Percentiles rank a stretch among this genome's conserved stretches.
These are phyloP conservation scores for Chrysochromulina parva DNA, from an alignment of 78 protist species.

Conservation along the genomic window DNA sequence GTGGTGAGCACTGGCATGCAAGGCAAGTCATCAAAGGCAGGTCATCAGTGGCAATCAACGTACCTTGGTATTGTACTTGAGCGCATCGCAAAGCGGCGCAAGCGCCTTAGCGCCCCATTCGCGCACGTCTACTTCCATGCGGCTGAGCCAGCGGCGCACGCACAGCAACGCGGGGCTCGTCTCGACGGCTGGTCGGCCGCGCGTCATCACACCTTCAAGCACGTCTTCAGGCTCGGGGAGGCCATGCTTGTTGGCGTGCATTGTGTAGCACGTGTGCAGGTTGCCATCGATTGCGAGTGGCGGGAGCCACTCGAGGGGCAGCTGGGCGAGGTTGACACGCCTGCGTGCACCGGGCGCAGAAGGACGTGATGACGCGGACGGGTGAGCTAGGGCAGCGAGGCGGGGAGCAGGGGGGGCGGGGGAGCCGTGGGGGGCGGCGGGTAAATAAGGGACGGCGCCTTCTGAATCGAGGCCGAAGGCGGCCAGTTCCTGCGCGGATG, in stretches of 20 bases:
- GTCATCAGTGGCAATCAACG: too few species aligned
- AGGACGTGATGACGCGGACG: too few species aligned
- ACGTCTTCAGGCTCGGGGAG: neutral
- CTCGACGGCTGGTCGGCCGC: neutral
- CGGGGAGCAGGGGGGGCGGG: too few species aligned
- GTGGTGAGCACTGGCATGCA: too few species aligned
- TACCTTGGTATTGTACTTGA: neutral
- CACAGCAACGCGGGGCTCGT: neutral
- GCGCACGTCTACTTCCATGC: neutral
- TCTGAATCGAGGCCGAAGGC: too few species aligned
- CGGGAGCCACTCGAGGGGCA: neutral
- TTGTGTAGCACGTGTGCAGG: neutral
- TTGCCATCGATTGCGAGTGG: slow-evolving; percentile 4
- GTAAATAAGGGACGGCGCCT: too few species aligned
- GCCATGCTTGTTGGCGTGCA: neutral
- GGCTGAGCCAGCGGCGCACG: neutral
- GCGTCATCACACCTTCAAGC: neutral
- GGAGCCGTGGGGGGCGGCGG: too few species aligned
- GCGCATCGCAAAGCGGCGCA: neutral
- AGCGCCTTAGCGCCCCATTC: neutral
- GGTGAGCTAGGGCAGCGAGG: too few species aligned
- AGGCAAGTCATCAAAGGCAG: too few species aligned
- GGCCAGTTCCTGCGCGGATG: too few species aligned
- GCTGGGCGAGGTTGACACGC: neutral
- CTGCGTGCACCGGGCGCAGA: too few species aligned